Evolutionary conservation across 345 rosid genomes (phyloP), one percentile per base, ranked within the genome.

Genomic region (Moricandia arvensis): DNA sequence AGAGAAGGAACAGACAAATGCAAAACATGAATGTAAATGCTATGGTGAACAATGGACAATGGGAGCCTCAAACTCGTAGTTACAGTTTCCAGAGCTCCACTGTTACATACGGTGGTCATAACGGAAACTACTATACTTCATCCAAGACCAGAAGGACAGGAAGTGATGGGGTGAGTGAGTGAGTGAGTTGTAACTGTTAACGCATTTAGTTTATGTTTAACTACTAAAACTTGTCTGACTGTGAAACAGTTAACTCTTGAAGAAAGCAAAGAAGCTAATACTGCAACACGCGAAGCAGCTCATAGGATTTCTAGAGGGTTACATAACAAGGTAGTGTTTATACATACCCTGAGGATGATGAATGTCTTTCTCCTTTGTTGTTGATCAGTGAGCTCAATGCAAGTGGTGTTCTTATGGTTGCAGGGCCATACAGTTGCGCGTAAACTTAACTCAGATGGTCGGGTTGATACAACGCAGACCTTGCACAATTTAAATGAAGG

Each of bases 401-500:
- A 37, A 59, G 7, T 57, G 6, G 21, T 60, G 16, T 9, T 68
- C 30, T 69, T 18, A 30, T 34, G 24, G 24, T 66, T 69, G 7
- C 79, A 94, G 99, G 99, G 97, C 62, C 97, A 92, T 76, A 85
- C 89, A 0, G 72, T 89, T 47, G 13, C 79, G 0, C 85, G 99
- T 75, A 85, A 88, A 75, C 92, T 94, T 66, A 77, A 77, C 45
- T 73, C 97, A 24, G 97, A 92, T 82, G 99, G 99, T 27, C 85
- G 67, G 74, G 97, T 92, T 76, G 89, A 92, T 43, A 76, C 85
- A 16, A 82, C 82, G 66, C 93, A 94, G 87, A 75, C 96, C 24
- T 77, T 94, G 84, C 97, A 94, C 83, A 94, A 94, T 81, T 78
- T 92, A 34, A 74, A 94, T 27, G 86, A 90, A 90, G 90, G 99